Conservation (phyloP, 179 eudicot genomes). For the Spergularia azorica region DNA sequence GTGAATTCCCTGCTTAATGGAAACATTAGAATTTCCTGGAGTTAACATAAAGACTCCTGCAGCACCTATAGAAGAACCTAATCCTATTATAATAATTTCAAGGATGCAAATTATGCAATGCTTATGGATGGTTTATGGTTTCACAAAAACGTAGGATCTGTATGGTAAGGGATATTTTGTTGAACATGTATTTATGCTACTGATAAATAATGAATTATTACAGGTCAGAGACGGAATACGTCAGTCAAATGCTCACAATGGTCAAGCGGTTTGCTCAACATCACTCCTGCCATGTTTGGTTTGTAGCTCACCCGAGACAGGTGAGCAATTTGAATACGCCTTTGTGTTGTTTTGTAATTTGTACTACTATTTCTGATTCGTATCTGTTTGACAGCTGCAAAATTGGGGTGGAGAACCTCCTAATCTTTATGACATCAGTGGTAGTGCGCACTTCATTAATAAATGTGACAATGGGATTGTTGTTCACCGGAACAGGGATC, state of each 20-base stretch:
- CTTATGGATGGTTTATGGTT: too few relatives aligned
- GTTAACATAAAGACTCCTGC: too few relatives aligned
- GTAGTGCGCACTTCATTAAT: constrained; percentile 95
- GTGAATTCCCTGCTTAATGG: too few relatives aligned
- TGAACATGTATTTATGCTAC: background rate
- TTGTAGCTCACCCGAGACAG: constrained; percentile 98
- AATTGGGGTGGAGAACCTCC: constrained; percentile 81
- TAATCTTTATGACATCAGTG: constrained; percentile 87
- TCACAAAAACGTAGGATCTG: background rate
- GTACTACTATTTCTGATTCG: constrained; percentile 18
- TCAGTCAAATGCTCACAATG: constrained; percentile 93
- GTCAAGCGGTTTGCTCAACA: constrained; percentile 94
- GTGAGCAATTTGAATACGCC: constrained; percentile 33
- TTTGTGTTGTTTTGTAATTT: background rate
- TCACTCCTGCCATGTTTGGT: constrained; percentile 98
- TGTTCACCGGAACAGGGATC: constrained; percentile 93
- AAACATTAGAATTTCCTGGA: too few relatives aligned
- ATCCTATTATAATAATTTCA: too few relatives aligned
- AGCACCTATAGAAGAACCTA: too few relatives aligned
- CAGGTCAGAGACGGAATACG: constrained; percentile 99
- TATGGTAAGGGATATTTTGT: background rate
- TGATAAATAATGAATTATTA: constrained; percentile 16
- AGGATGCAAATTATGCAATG: too few relatives aligned
- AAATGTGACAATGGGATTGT: constrained; percentile 96
- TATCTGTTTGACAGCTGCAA: constrained; percentile 55